Percentiles rank a stretch among this genome's conserved stretches.
phyloP scores from a whole-genome alignment of 805 yeast species.

The Starmerella bacillaris region DNA sequence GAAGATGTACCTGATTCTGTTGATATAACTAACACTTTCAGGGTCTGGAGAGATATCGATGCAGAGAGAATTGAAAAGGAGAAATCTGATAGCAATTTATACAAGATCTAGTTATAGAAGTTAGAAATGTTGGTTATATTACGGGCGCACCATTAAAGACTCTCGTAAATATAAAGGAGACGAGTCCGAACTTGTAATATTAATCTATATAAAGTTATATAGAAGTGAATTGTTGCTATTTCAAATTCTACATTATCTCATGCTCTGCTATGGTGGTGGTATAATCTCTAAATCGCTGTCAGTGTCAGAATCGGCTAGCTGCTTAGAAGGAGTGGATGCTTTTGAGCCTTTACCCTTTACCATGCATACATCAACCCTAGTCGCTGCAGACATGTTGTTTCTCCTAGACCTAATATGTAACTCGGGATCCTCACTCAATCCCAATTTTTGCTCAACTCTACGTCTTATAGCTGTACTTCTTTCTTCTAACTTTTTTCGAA shows the following conservation, averaged over 20 bases:
- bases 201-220: background rate
- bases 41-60: conserved; percentile 34
- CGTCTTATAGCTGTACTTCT: conserved; percentile 21
- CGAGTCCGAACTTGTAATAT: background rate
- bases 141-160: too few species aligned
- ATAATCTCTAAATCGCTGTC: conserved; percentile 17
- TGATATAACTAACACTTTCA: conserved; percentile 33
- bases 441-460: conserved; percentile 16
- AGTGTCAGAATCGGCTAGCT: conserved; percentile 2
- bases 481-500: background rate
- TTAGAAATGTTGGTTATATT: too few species aligned
- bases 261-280: too few species aligned
- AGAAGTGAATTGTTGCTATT: too few species aligned
- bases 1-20: conserved; percentile 22
- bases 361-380: too few species aligned
- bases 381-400: too few species aligned
- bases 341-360: background rate
- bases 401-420: too few species aligned
- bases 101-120: background rate
- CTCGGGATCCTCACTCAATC: too few species aligned
- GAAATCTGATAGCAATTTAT: background rate
- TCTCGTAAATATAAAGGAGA: background rate
- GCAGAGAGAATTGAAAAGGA: conserved; percentile 12
- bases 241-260: too few species aligned
- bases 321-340: background rate